A percentile compares a stretch with the other conserved stretches of the same genome.
Evolutionary conservation across 2,329 filamentous ascomycete genomes (phyloP).

Genomic region (Fusarium ramigenum): DNA sequence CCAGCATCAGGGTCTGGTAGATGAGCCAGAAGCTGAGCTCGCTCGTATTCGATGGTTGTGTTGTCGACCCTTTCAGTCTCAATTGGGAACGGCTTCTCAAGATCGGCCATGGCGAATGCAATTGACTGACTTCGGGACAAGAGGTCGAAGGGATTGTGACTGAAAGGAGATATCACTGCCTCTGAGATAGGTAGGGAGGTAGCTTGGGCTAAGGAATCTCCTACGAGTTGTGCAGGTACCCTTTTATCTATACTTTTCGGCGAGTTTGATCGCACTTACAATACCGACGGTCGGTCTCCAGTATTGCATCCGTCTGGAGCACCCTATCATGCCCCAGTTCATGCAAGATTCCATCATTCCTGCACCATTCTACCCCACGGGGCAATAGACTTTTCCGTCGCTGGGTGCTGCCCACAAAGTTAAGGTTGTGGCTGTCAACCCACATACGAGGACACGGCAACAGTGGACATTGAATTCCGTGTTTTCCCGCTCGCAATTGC

Average conservation of each 20-base stretch:
- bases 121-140: background rate
- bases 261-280: background rate
- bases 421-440: background rate
- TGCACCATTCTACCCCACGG: background rate
- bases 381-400: background rate
- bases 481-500: background rate
- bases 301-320: background rate
- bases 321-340: background rate
- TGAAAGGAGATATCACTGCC: background rate
- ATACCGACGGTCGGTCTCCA: background rate
- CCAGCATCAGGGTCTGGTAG: background rate
- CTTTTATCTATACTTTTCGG: background rate
- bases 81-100: background rate
- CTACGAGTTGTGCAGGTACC: background rate
- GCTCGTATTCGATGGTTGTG: background rate
- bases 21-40: background rate
- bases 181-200: background rate
- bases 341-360: background rate
- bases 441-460: background rate
- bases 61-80: background rate
- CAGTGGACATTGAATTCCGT: background rate
- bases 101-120: background rate
- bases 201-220: background rate
- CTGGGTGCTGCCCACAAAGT: accelerated
- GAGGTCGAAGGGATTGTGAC: background rate